Percentiles rank a stretch among this genome's conserved stretches.
phyloP scores from a whole-genome alignment of 2,329 filamentous ascomycete genomes.

The Aspergillus eucalypticola region DNA sequence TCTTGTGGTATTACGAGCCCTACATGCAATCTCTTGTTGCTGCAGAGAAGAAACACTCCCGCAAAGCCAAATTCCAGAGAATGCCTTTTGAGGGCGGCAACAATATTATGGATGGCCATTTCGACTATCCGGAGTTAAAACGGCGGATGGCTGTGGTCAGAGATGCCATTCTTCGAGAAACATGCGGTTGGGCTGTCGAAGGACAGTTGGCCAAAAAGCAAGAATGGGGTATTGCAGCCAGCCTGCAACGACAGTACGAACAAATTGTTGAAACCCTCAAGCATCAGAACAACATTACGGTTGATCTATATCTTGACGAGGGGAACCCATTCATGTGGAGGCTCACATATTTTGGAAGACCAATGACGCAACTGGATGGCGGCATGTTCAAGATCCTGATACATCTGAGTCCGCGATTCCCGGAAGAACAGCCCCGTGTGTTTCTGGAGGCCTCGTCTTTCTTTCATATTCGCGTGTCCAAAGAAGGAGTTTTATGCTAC shows the following conservation, averaged over 20 bases:
- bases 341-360: conserved; percentile 84
- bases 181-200: conserved; percentile 67
- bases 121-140: conserved; percentile 75
- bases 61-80: conserved; percentile 65
- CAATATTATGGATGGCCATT: conserved; percentile 85
- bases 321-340: conserved; percentile 88
- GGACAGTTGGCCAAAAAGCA: conserved; percentile 64
- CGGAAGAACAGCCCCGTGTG: conserved; percentile 82
- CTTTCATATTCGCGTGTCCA: conserved; percentile 84
- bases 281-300: conserved; percentile 65
- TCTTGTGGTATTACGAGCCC: conserved; percentile 93
- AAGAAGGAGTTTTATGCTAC: conserved; percentile 82
- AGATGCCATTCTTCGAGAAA: conserved; percentile 70
- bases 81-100: conserved; percentile 82
- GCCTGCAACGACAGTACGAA: conserved; percentile 79
- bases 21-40: conserved; percentile 71
- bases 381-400: conserved; percentile 83
- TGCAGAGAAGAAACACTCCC: conserved; percentile 57
- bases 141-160: conserved; percentile 69
- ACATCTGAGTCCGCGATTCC: conserved; percentile 79
- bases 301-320: conserved; percentile 75
- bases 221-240: conserved; percentile 75
- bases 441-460: conserved; percentile 74
- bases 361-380: conserved; percentile 91
- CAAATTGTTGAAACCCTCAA: conserved; percentile 78